A percentile compares a stretch with the other conserved stretches of the same genome.
phyloP scores from a whole-genome alignment of 345 rosid genomes.

The Aquilaria yunnanensis region DNA sequence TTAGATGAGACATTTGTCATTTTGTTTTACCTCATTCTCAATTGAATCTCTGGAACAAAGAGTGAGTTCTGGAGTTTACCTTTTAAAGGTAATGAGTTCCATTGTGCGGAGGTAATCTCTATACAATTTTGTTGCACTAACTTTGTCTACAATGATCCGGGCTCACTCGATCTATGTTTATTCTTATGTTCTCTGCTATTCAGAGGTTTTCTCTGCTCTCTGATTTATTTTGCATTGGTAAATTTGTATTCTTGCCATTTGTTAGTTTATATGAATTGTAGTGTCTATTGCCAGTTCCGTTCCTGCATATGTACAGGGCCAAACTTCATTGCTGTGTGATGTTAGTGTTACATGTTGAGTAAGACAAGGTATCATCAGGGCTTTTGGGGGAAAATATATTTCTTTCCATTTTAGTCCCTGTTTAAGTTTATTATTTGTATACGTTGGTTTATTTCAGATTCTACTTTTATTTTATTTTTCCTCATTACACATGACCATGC shows the following conservation, averaged over 20 bases:
- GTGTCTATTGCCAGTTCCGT: conserved; percentile 46
- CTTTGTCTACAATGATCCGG: conserved; percentile 13
- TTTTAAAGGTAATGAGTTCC: conserved; percentile 34
- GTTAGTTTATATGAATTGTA: conserved; percentile 36
- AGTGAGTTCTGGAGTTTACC: conserved; percentile 30
- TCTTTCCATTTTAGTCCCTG: conserved; percentile 19
- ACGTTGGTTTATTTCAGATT: conserved; percentile 16
- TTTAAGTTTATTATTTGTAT: conserved; percentile 15
- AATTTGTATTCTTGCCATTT: conserved; percentile 15
- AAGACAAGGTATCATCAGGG: conserved; percentile 64
- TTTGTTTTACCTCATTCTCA: conserved; percentile 22
- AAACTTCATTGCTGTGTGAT: conserved; percentile 57
- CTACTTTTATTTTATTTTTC: conserved; percentile 9
- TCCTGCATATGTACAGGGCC: conserved; percentile 58
- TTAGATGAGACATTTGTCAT: conserved; percentile 30
- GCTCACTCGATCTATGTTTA: conserved; percentile 15
- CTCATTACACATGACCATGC: conserved; percentile 14
- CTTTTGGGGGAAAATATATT: conserved; percentile 32
- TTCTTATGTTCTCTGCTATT: conserved; percentile 19
- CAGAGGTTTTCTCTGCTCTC: conserved; percentile 8
- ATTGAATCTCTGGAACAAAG: conserved; percentile 24
- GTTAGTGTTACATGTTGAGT: conserved; percentile 42
- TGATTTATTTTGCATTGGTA: conserved; percentile 13
- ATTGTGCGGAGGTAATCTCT: conserved; percentile 42
- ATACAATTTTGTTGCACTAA: conserved; percentile 26